Conservation (phyloP, 2,329 filamentous ascomycete species). For the Niveomyces coronatus region DNA sequence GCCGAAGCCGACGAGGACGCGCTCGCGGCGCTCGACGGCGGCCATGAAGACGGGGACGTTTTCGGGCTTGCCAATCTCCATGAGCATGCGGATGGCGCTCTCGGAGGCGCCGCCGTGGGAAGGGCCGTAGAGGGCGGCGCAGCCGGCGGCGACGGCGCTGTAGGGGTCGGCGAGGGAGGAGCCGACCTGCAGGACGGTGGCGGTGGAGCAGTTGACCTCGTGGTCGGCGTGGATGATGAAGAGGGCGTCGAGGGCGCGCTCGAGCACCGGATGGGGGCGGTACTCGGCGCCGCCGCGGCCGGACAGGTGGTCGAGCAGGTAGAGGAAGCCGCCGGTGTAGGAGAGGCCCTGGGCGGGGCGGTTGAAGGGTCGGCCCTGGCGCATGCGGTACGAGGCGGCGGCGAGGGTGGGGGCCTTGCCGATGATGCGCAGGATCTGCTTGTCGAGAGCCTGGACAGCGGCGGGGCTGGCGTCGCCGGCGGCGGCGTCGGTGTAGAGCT, state of each 20-base stretch:
- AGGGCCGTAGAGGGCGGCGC: slow-evolving; percentile 44
- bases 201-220: slow-evolving; percentile 48
- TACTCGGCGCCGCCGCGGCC: slow-evolving; percentile 35
- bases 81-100: slow-evolving; percentile 43
- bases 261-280: slow-evolving; percentile 37
- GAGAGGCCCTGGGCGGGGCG: slow-evolving; percentile 35
- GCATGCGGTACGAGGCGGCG: slow-evolving; percentile 42
- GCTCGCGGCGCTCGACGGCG: slow-evolving; percentile 38
- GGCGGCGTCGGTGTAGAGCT: slow-evolving; percentile 37
- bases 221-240: slow-evolving; percentile 49
- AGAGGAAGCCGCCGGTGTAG: slow-evolving; percentile 45
- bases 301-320: slow-evolving; percentile 42
- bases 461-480: slow-evolving; percentile 27
- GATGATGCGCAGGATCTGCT: slow-evolving; percentile 41
- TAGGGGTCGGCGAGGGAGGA: slow-evolving; percentile 46
- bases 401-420: slow-evolving; percentile 41
- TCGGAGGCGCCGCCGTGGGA: slow-evolving; percentile 51
- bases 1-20: slow-evolving; percentile 44
- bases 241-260: slow-evolving; percentile 40
- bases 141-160: slow-evolving; percentile 40
- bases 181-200: slow-evolving; percentile 45
- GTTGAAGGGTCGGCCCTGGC: slow-evolving; percentile 40
- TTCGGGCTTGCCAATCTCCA: slow-evolving; percentile 38
- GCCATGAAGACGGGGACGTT: slow-evolving; percentile 40
- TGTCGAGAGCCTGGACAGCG: slow-evolving; percentile 35